Base-by-base conservation (phyloP, 163 green algal genomes). In the Scenedesmus sp. region DNA sequence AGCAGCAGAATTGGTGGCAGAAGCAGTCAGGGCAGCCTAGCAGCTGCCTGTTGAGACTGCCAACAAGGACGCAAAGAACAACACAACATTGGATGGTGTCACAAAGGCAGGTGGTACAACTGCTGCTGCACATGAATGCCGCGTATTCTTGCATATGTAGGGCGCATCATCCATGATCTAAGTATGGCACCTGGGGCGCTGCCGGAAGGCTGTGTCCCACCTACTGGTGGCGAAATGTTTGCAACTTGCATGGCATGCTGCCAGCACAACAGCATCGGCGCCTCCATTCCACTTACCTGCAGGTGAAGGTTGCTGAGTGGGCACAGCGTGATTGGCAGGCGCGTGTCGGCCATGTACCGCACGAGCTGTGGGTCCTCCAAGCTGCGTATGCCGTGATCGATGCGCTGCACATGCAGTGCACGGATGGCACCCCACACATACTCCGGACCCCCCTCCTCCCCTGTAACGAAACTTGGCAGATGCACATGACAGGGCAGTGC, bases 261-360 rank as follows among this genome's bases (percentile, higher is more conserved):
- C n/a, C n/a, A n/a, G n/a, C n/a, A n/a, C n/a, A n/a, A n/a, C n/a
- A n/a, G n/a, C n/a, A n/a, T n/a, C n/a, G n/a, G n/a, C n/a, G n/a
- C n/a, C n/a, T n/a, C n/a, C n/a, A n/a, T n/a, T n/a, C n/a, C n/a
- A 42, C 65, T 42, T 3, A 94, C 94, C 91, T 96, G 93, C 33
- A 96, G 91, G n/a, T 76, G 87, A 5, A 95, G 80, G 92, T 97
- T 97, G 86, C 86, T 94, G 42, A 96, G 76, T 0, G 96, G 96
- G 94, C 96, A 98, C 37, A 97, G 76, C n/a, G 96, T 97, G 46
- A 97, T 92, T 3, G 94, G 91, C 61, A 94, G 49, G 0, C 88
- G 85, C 0, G 2, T 88, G 0, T 90, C 40, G 1, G 49, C 86
- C 78, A 97, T 91, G 53, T 93, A 83, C 2, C 92, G 43, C 46